A percentile compares a stretch with the other conserved stretches of the same genome.
These are phyloP conservation scores for Beauveria asiatica DNA, from an alignment of 2,329 filamentous ascomycete genomes.

Conservation along the genomic window DNA sequence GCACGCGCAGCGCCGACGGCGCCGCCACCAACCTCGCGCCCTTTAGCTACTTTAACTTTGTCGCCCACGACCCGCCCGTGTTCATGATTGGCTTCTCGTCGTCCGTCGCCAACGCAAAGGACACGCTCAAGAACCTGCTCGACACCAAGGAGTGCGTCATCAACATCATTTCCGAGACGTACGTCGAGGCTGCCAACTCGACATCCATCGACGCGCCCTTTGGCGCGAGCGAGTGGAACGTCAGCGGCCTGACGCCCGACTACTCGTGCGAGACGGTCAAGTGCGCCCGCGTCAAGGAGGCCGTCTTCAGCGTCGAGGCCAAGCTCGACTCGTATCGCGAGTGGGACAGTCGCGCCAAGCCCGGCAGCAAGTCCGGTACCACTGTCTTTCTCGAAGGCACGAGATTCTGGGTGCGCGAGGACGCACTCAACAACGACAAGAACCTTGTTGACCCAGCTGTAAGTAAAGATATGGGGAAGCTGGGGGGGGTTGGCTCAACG, in stretches of 20 bases:
- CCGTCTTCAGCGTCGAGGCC: constrained; percentile 74
- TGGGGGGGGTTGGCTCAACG: neutral
- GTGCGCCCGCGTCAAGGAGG: constrained; percentile 68
- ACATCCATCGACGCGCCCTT: constrained; percentile 69
- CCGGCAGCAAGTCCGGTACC: constrained; percentile 67
- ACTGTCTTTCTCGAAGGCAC: constrained; percentile 75
- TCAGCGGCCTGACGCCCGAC: constrained; percentile 66
- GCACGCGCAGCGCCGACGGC: constrained; percentile 51
- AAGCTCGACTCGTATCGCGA: constrained; percentile 67
- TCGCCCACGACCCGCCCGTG: constrained; percentile 79
- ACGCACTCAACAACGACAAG: constrained; percentile 72
- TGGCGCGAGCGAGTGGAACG: constrained; percentile 69
- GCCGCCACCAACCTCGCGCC: constrained; percentile 65
- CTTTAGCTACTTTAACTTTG: constrained; percentile 77
- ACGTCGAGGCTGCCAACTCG: constrained; percentile 81
- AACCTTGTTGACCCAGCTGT: constrained; percentile 65
- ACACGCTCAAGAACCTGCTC: constrained; percentile 66
- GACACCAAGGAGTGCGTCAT: constrained; percentile 70
- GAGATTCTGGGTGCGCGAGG: constrained; percentile 81
- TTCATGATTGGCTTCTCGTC: constrained; percentile 55
- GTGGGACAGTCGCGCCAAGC: constrained; percentile 63
- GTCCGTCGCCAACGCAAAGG: constrained; percentile 53
- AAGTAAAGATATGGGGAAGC: constrained; percentile 21
- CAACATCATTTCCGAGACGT: constrained; percentile 81
- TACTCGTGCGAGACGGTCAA: constrained; percentile 56